Conservation (phyloP, 768 basidiomycete genomes). For the Mycena rebaudengoi region DNA sequence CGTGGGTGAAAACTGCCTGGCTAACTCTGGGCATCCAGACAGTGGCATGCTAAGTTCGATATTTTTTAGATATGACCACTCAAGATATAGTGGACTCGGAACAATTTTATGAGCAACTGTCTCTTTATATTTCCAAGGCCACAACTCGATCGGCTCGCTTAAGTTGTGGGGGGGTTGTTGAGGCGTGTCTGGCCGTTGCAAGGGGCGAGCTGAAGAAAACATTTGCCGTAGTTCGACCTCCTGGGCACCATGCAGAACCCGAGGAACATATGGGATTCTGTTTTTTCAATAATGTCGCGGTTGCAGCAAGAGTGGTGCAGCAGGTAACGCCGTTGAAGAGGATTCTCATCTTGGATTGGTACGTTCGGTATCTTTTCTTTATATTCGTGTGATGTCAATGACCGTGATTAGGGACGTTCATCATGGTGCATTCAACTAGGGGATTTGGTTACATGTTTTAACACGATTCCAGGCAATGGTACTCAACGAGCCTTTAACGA, state of each 20-base stretch:
- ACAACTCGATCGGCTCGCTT: slow-evolving; percentile 88
- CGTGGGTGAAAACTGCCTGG: slow-evolving; percentile 58
- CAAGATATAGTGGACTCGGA: slow-evolving; percentile 81
- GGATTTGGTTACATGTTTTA: background rate
- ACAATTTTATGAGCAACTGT: slow-evolving; percentile 88
- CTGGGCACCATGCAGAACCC: slow-evolving; percentile 98
- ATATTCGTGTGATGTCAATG: background rate
- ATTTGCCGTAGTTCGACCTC: slow-evolving; percentile 95
- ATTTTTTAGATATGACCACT: slow-evolving; percentile 76
- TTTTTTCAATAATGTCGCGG: slow-evolving; percentile 98
- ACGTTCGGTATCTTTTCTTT: slow-evolving; percentile 36
- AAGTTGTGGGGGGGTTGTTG: slow-evolving; percentile 95
- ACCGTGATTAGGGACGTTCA: slow-evolving; percentile 83
- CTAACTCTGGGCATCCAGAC: too few species aligned
- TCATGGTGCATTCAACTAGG: slow-evolving; percentile 66
- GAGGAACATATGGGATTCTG: slow-evolving; percentile 99
- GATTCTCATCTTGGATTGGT: slow-evolving; percentile 97
- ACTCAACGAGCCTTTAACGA: slow-evolving; percentile 97
- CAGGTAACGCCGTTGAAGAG: slow-evolving; percentile 73
- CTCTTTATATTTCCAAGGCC: slow-evolving; percentile 88
- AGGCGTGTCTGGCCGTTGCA: slow-evolving; percentile 88
- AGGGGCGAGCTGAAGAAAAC: slow-evolving; percentile 81
- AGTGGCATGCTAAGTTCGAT: too few species aligned
- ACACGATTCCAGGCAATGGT: slow-evolving; percentile 78
- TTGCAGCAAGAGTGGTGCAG: slow-evolving; percentile 87